A percentile compares a stretch with the other conserved stretches of the same genome.
Conservation (phyloP, 495 filamentous ascomycete species). For the Pseudoneurospora amorphoporcata region DNA sequence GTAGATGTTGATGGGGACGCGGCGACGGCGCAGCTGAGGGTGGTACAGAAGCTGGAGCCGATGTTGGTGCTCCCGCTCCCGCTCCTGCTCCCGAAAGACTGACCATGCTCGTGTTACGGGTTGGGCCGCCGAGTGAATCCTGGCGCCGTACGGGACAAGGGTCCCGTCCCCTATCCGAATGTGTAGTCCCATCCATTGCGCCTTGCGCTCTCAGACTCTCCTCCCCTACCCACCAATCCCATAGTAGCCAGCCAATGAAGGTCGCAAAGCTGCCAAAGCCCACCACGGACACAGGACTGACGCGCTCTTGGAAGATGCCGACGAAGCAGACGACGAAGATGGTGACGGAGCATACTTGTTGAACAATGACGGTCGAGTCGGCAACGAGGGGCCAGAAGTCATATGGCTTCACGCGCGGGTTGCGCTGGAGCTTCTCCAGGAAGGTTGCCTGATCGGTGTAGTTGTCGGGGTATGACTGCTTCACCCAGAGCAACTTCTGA, state of each 20-base stretch:
- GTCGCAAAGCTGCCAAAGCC: constrained; percentile 74
- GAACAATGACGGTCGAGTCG: constrained; percentile 92
- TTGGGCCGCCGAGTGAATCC: constrained; percentile 10
- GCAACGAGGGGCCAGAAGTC: constrained; percentile 96
- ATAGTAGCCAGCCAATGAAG: constrained; percentile 78
- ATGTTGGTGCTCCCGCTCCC: not conserved
- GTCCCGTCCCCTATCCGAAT: constrained; percentile 2
- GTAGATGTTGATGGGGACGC: constrained; percentile 7
- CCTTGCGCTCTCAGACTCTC: constrained; percentile 27
- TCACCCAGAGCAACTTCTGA: constrained; percentile 97
- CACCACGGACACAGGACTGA: constrained; percentile 79
- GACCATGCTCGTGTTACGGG: constrained; percentile 13
- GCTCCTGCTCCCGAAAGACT: constrained; percentile 15
- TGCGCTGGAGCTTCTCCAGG: constrained; percentile 89
- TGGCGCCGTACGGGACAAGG: constrained; percentile 15
- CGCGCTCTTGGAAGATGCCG: constrained; percentile 73
- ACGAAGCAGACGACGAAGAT: constrained; percentile 93
- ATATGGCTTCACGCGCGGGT: constrained; percentile 87
- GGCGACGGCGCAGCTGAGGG: constrained; percentile 32
- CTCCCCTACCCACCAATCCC: constrained; percentile 77
- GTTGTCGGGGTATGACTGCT: constrained; percentile 95
- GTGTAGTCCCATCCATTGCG: constrained; percentile 24
- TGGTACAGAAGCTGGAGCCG: constrained; percentile 7
- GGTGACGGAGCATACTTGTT: constrained; percentile 87
- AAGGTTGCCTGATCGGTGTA: constrained; percentile 96